Conservation (phyloP, 2,329 filamentous ascomycete species). For the Trichoderma gracile region DNA sequence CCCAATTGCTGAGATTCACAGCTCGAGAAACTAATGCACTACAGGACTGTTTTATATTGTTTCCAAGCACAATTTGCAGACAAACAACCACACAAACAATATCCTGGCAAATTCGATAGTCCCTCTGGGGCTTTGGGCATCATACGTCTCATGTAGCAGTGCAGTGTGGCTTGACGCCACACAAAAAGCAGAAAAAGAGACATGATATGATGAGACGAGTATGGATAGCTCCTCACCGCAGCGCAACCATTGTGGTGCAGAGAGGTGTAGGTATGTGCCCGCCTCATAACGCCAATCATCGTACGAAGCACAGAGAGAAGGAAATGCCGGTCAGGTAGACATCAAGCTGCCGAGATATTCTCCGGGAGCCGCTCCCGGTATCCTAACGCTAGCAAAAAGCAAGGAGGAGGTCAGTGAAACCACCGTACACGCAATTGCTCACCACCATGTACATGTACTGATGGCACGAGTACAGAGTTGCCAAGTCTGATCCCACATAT, state of each 20-base stretch:
- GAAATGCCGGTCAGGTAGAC: background rate
- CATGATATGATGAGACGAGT: background rate
- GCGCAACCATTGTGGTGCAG: background rate
- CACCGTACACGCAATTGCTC: background rate
- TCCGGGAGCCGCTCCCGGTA: constrained; percentile 12
- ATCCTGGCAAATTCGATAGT: background rate
- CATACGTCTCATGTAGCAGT: too few relatives aligned
- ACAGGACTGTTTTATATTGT: background rate
- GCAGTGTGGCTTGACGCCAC: background rate
- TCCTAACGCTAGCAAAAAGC: constrained; percentile 4
- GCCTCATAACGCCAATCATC: background rate
- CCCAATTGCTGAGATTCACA: background rate
- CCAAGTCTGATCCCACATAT: background rate
- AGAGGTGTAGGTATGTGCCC: background rate
- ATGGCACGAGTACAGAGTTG: background rate
- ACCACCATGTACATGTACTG: background rate
- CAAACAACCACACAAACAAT: background rate
- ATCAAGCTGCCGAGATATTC: constrained; percentile 11
- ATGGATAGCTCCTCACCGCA: too few relatives aligned
- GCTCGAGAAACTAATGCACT: background rate
- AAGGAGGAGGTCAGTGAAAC: constrained; percentile 1
- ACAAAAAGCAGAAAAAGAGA: background rate
- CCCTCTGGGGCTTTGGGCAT: background rate
- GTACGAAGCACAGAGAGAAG: background rate
- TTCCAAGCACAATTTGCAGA: background rate